phyloP scores from a whole-genome alignment of 2,329 filamentous ascomycete genomes.

The Colletotrichum sp. region DNA sequence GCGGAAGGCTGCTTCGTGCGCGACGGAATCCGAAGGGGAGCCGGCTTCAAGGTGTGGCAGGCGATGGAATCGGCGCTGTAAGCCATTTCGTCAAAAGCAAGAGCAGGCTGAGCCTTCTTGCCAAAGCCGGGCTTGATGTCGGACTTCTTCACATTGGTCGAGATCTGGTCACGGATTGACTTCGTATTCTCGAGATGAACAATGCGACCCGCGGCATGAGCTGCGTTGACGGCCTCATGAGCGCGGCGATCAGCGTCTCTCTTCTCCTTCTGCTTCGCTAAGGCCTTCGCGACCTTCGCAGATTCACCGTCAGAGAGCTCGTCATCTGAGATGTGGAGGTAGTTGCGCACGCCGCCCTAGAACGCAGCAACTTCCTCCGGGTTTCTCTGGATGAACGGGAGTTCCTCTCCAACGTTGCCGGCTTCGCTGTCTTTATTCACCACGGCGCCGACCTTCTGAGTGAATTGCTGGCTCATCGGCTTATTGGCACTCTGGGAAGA shows the following conservation, averaged over 20 bases:
- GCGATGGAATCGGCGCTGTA: conserved; percentile 16
- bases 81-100: conserved; percentile 1
- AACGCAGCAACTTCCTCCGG: conserved; percentile 33
- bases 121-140: not conserved
- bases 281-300: not conserved
- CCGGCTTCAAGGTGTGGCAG: conserved; percentile 20
- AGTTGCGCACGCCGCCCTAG: conserved; percentile 33
- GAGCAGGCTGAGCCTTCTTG: not conserved
- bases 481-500: not conserved
- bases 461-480: not conserved
- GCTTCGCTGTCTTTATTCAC: not conserved
- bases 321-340: conserved; percentile 34
- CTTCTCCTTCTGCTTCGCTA: not conserved
- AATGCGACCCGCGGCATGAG: not conserved
- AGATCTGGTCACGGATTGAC: not conserved
- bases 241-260: not conserved
- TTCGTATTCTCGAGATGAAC: not conserved
- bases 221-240: conserved; percentile 7
- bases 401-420: not conserved
- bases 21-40: conserved; percentile 17
- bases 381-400: conserved; percentile 9
- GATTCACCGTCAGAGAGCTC: conserved; percentile 23
- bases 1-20: not conserved
- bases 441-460: not conserved
- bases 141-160: conserved; percentile 1